Percentiles rank a stretch among this genome's conserved stretches.
phyloP scores from a whole-genome alignment of 306 rosid genomes.

The Malus fusca region DNA sequence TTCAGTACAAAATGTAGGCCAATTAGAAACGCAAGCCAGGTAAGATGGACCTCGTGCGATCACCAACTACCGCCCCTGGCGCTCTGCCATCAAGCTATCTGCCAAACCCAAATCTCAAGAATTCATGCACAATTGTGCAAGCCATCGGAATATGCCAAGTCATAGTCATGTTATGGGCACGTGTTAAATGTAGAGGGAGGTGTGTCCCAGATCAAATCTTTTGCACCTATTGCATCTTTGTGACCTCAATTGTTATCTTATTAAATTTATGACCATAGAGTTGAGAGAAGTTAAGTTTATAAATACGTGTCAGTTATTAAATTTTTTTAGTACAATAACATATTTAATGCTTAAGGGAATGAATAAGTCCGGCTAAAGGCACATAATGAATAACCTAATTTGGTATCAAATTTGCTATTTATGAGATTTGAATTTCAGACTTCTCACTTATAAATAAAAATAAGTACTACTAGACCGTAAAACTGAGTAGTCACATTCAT shows the following conservation, averaged over 20 bases:
- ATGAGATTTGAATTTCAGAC: accelerated
- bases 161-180: neutral
- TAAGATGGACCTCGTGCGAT: neutral
- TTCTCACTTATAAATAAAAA: accelerated
- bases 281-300: too few species aligned
- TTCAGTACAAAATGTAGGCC: neutral
- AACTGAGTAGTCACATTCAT: too few species aligned
- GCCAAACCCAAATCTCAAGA: neutral
- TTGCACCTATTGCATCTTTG: too few species aligned
- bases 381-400: accelerated
- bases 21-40: neutral
- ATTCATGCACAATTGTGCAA: neutral
- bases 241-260: too few species aligned
- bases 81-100: neutral
- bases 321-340: too few species aligned
- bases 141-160: neutral
- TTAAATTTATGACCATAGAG: too few species aligned
- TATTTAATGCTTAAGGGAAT: too few species aligned
- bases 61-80: neutral
- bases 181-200: neutral
- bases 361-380: too few species aligned
- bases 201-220: too few species aligned
- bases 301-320: too few species aligned
- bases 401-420: too few species aligned
- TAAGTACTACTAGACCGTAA: accelerated